phyloP scores from a whole-genome alignment of 306 rosid genomes.

The Calophaca sinica region DNA sequence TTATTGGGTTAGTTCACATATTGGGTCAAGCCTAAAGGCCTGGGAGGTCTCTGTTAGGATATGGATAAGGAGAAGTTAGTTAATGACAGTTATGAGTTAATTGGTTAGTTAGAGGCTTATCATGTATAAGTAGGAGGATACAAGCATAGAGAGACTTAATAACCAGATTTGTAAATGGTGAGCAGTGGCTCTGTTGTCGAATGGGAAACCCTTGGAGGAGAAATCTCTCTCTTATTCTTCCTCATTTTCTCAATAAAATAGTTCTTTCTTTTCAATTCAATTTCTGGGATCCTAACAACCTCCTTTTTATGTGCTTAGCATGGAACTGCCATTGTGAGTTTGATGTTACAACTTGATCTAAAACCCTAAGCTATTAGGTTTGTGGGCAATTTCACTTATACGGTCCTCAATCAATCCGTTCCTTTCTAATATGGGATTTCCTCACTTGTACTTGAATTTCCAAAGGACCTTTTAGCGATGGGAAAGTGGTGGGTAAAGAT shows the following conservation, averaged over 20 bases:
- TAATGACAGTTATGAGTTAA: too few relatives aligned
- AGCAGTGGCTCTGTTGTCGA: too few relatives aligned
- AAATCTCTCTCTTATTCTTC: too few relatives aligned
- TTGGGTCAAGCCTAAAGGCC: not conserved
- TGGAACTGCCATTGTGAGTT: not conserved
- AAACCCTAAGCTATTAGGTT: not conserved
- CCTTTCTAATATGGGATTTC: not conserved
- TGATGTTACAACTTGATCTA: constrained; percentile 2
- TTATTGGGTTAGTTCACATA: not conserved
- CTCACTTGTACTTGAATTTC: not conserved
- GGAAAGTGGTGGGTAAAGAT: not conserved
- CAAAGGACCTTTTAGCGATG: not conserved
- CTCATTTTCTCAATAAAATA: too few relatives aligned
- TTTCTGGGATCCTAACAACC: too few relatives aligned
- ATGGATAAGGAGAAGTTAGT: too few relatives aligned
- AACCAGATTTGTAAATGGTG: too few relatives aligned
- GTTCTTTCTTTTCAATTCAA: too few relatives aligned
- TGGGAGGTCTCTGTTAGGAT: not conserved
- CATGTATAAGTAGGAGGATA: too few relatives aligned
- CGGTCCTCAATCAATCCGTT: not conserved
- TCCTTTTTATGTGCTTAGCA: constrained; percentile 19
- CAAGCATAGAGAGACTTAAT: too few relatives aligned
- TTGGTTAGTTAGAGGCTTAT: too few relatives aligned
- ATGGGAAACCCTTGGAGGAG: too few relatives aligned
- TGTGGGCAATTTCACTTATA: not conserved